Evolutionary conservation across 2,329 filamentous ascomycete species (phyloP), one percentile per base, ranked within the genome.

Genomic region (Nothophoma quercina): DNA sequence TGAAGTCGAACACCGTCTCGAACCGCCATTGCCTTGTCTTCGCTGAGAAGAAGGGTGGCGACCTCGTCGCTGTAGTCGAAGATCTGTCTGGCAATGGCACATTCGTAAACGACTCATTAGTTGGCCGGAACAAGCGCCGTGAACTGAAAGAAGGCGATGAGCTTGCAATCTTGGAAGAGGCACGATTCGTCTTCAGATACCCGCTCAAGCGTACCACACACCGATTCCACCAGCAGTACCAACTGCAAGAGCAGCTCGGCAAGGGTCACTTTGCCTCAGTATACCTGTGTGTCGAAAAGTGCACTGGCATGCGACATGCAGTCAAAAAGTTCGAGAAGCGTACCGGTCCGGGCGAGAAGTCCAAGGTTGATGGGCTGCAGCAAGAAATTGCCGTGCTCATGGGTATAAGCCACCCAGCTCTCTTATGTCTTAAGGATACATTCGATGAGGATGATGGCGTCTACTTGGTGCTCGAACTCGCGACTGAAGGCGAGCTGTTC

Each of bases 331-430:
- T 99, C 70, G 92, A 91, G 65, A 95, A 91, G 76, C 87, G 89
- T 5, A 82, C 87, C 2, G 90, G 89, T n/a, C 83, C 88, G 53
- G 91, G 93, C 32, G 92, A 97, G 61, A 86, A 85, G 59, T 89
- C 90, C 15, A 93, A 93, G 74, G 87, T 88, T 5, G 91, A 96
- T 54, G 88, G 91, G 2, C 77, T 98, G 36, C 91, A 97, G 71
- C 93, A 98, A 73, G 96, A 99, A 73, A 96, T 99, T 70, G 93
- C 91, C 18, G 91, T 99, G 13, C 78, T 99, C 55, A 98, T 96
- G 92, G 87, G 92, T n/a, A 91, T 99, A 56, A 96, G 90, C 70
- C 95, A 99, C 73, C 90, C 92, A 4, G 95, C 96, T 62, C 84
- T 99, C 45, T 81, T 99, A 12, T 97, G 93, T 71, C 80, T 99